A percentile compares a stretch with the other conserved stretches of the same genome.
These are phyloP conservation scores for Nigrograna mackinnonii DNA, from an alignment of 2,329 filamentous ascomycete species.

Conservation along the genomic window DNA sequence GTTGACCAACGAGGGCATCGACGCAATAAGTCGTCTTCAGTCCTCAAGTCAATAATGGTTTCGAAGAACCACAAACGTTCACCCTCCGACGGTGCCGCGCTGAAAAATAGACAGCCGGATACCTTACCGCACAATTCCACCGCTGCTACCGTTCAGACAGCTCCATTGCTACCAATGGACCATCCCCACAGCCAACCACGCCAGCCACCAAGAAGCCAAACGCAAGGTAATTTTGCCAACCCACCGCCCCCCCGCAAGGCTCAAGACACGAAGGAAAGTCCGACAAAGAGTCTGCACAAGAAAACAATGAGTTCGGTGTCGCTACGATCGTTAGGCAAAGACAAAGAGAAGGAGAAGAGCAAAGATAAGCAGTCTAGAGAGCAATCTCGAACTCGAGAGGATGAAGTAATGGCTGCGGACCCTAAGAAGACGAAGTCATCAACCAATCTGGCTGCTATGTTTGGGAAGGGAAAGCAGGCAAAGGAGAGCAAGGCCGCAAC, in stretches of 20 bases:
- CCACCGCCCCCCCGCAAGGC: conserved; percentile 41
- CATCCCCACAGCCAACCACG: conserved; percentile 48
- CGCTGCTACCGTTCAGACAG: conserved; percentile 24
- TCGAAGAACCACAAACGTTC: conserved; percentile 54
- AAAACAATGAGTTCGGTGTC: conserved; percentile 60
- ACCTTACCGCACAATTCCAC: conserved; percentile 27
- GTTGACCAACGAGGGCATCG: conserved; percentile 27
- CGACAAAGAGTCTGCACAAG: conserved; percentile 49
- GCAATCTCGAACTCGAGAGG: conserved; percentile 25
- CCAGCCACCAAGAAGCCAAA: conserved; percentile 20
- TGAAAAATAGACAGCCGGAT: conserved; percentile 23
- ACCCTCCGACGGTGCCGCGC: conserved; percentile 43
- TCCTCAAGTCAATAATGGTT: conserved; percentile 57
- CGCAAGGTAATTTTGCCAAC: conserved; percentile 42
- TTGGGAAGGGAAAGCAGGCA: conserved; percentile 74
- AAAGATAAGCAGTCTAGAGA: conserved; percentile 34
- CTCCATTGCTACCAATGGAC: conserved; percentile 54
- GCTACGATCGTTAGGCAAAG: conserved; percentile 55
- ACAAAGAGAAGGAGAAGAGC: conserved; percentile 43
- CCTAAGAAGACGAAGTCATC: conserved; percentile 79
- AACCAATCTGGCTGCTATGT: conserved; percentile 76
- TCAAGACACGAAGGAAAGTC: conserved; percentile 39
- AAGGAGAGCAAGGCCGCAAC: conserved; percentile 60
- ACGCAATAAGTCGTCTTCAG: conserved; percentile 45
- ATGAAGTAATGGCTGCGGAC: conserved; percentile 38